Evolutionary conservation across 2,329 filamentous ascomycete genomes (phyloP), one percentile per base, ranked within the genome.

Genomic region (Botryotinia globosa): DNA sequence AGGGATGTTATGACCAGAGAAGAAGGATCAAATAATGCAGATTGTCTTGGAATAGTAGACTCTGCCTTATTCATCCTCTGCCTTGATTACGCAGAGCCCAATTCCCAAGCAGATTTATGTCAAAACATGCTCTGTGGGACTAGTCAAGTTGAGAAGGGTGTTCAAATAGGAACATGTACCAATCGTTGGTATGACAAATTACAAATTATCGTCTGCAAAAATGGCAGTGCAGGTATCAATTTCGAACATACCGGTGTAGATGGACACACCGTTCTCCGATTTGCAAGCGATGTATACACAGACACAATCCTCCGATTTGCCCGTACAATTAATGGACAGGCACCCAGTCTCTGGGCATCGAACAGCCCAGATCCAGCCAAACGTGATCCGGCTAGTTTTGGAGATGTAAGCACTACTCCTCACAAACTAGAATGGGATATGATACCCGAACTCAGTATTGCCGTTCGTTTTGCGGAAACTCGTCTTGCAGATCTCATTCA

Each of bases 171-270:
- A 44, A 98, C 96, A 2, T 99, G 96, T 83, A 98, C 95, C 22
- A 99, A 99, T 82, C 88, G 96, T 74, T 99, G 96, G 96, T 99
- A 99, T 80, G 96, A 99, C 84, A 99, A 99, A 84, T 86, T 99
- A 65, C 96, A 99, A 81, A 98, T 99, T 75, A 98, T 99, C 71
- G 96, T 99, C 68, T 98, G 96, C 86, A 97, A 97, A 84, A 99
- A 98, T 82, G 96, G 96, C 73, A 97, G 94, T 80, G 96, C 96
- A 0, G 96, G 96, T 9, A 98, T 99, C 88, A 99, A 99, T 83
- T 98, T 99, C 79, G 96, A 99, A 82, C 96, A 99, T 80, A 99
- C 96, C 0, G 96, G 96, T 76, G 95, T 99, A 8, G 96, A 99
- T 79, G 96, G 96, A 1, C 96, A 99, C 81, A 99, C 96, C 0